Evolutionary conservation across 1,139 yeast species (phyloP).

Genomic region (Scheffersomyces insectosa): DNA sequence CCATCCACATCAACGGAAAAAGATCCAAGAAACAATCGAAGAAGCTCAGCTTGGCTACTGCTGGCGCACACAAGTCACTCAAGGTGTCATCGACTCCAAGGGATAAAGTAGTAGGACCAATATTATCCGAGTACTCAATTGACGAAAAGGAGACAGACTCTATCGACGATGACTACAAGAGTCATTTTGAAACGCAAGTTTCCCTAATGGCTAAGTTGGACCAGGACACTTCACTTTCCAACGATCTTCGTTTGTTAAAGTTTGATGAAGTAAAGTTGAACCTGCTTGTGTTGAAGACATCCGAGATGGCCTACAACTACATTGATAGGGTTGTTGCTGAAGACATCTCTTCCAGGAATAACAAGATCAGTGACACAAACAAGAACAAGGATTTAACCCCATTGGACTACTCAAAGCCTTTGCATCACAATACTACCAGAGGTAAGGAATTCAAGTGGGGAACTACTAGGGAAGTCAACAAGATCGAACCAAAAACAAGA

Average conservation of each 20-base stretch:
- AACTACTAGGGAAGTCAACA: conserved; percentile 24
- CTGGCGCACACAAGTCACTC: too few species aligned
- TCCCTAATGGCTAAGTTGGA: conserved; percentile 32
- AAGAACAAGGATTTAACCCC: conserved; percentile 17
- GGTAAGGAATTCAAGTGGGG: conserved; percentile 37
- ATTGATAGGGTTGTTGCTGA: conserved; percentile 40
- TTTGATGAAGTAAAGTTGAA: conserved; percentile 29
- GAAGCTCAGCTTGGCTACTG: not conserved
- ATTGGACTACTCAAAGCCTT: conserved; percentile 15
- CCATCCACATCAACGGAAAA: not conserved
- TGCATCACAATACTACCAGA: conserved; percentile 22
- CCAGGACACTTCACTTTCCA: conserved; percentile 24
- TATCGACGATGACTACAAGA: conserved; percentile 12
- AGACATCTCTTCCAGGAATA: conserved; percentile 28
- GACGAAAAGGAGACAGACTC: not conserved
- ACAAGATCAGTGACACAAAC: conserved; percentile 19
- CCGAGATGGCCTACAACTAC: conserved; percentile 32
- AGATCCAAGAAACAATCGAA: not conserved
- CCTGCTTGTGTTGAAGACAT: conserved; percentile 24
- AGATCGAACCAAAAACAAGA: conserved; percentile 15
- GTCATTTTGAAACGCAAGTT: conserved; percentile 27
- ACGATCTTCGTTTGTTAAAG: conserved; percentile 27
- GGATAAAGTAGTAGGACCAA: conserved; percentile 2
- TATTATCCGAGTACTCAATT: conserved; percentile 1
- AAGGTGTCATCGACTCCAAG: too few species aligned